phyloP scores from a whole-genome alignment of 1,139 yeast species.

The Lodderomyces pseudojiufengensis region DNA sequence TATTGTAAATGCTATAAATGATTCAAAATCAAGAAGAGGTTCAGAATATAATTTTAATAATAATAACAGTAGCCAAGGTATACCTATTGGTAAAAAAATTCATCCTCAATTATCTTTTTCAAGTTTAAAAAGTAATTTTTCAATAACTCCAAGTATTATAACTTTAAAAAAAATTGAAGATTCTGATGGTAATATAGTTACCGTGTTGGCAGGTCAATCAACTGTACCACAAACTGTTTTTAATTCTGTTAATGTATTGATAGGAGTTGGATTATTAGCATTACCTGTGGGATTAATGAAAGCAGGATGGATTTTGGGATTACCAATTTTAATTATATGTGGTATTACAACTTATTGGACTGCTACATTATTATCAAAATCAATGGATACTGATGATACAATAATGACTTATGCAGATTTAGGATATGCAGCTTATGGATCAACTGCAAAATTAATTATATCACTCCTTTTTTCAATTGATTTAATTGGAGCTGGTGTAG shows the following conservation, averaged over 20 bases:
- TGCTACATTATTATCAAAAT: slow-evolving; percentile 37
- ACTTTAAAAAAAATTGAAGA: slow-evolving; percentile 66
- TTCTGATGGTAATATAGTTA: slow-evolving; percentile 67
- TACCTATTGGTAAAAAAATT: slow-evolving; percentile 19
- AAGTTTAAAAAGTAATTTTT: slow-evolving; percentile 32
- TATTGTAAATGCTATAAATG: slow-evolving; percentile 27
- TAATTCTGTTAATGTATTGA: slow-evolving; percentile 45
- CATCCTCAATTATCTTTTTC: slow-evolving; percentile 29
- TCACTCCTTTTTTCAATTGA: slow-evolving; percentile 44
- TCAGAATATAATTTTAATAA: slow-evolving; percentile 14
- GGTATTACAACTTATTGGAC: slow-evolving; percentile 45
- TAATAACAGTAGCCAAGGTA: no score
- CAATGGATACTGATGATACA: slow-evolving; percentile 69
- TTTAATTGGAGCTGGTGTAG: slow-evolving; percentile 54
- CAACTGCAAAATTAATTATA: slow-evolving; percentile 40
- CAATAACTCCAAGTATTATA: slow-evolving; percentile 46
- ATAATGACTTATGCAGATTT: slow-evolving; percentile 87
- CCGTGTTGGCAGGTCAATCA: slow-evolving; percentile 77
- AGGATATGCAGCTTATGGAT: slow-evolving; percentile 69
- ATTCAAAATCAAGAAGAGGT: slow-evolving; percentile 29
- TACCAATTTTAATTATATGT: slow-evolving; percentile 37
- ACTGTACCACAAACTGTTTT: slow-evolving; percentile 50
- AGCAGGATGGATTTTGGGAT: slow-evolving; percentile 46
- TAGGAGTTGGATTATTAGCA: slow-evolving; percentile 49
- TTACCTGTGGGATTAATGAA: slow-evolving; percentile 45